A percentile compares a stretch with the other conserved stretches of the same genome.
Evolutionary conservation across 2,329 filamentous ascomycete genomes (phyloP).

Genomic region (Fusarium drepaniforme): DNA sequence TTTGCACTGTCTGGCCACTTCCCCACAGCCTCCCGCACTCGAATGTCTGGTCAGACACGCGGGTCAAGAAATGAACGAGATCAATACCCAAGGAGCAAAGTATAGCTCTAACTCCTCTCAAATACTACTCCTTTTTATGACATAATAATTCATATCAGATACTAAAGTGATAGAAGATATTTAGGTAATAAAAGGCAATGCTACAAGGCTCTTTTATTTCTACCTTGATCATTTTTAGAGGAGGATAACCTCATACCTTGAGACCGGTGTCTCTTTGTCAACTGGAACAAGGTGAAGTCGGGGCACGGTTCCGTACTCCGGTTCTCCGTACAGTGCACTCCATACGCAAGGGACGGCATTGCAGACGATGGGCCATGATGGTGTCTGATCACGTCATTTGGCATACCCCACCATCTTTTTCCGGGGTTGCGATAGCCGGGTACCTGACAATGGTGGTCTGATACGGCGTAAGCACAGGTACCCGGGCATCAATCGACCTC

Average conservation of each 20-base stretch:
- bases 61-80: background rate
- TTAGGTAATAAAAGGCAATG: background rate
- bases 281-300: constrained; percentile 3
- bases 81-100: background rate
- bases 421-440: constrained; percentile 25
- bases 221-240: background rate
- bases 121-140: background rate
- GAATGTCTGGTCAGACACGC: background rate
- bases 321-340: constrained; percentile 34
- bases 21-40: constrained; percentile 5
- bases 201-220: background rate
- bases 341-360: constrained; percentile 10
- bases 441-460: constrained; percentile 22
- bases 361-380: constrained; percentile 37
- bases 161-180: background rate
- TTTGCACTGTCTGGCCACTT: constrained; percentile 29
- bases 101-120: background rate
- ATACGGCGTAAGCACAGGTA: constrained; percentile 17
- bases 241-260: background rate
- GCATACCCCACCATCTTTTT: constrained; percentile 32
- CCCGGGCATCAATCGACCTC: constrained; percentile 29
- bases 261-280: background rate
- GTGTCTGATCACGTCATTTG: constrained; percentile 46
- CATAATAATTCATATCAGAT: background rate
- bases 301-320: constrained; percentile 32